These are phyloP conservation scores for Hirsutella minnesotensis DNA, from an alignment of 2,329 filamentous ascomycete species.

Conservation along the genomic window DNA sequence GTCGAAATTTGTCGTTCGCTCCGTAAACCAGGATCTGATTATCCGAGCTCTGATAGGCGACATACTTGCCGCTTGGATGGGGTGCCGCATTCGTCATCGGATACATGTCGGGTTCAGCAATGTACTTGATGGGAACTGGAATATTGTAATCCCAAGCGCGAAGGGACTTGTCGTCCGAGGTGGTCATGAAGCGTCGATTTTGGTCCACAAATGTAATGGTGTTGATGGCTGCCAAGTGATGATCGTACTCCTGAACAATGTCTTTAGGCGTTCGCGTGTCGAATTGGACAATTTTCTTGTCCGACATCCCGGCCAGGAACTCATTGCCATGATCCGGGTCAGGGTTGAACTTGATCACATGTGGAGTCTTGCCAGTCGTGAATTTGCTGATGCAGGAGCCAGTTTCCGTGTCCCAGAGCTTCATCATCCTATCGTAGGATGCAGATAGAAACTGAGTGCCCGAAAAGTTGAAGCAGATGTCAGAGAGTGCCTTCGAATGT, in stretches of 20 bases:
- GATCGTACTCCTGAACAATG: constrained; percentile 93
- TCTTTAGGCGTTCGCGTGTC: constrained; percentile 69
- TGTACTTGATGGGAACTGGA: constrained; percentile 95
- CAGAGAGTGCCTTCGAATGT: constrained; percentile 81
- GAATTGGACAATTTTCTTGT: constrained; percentile 98
- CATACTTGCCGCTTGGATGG: constrained; percentile 87
- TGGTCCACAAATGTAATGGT: constrained; percentile 95
- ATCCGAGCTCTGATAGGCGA: constrained; percentile 85
- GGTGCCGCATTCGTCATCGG: constrained; percentile 75
- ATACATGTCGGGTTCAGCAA: constrained; percentile 97
- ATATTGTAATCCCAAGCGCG: constrained; percentile 98
- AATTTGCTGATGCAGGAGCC: constrained; percentile 81
- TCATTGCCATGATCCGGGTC: constrained; percentile 66
- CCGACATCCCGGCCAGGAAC: constrained; percentile 92
- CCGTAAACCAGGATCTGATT: constrained; percentile 97
- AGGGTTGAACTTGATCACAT: constrained; percentile 90
- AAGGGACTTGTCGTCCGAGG: constrained; percentile 91
- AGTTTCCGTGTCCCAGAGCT: constrained; percentile 96
- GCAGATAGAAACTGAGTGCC: constrained; percentile 83
- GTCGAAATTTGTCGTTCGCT: constrained; percentile 87
- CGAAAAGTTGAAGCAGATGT: constrained; percentile 73
- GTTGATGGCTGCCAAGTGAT: constrained; percentile 95
- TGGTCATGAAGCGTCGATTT: constrained; percentile 91
- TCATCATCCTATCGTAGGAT: constrained; percentile 91
- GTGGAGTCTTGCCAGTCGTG: constrained; percentile 87